Evolutionary conservation across 108 stramenopile genomes (phyloP), one percentile per base, ranked within the genome.

Genomic region (Tribonema minus): DNA sequence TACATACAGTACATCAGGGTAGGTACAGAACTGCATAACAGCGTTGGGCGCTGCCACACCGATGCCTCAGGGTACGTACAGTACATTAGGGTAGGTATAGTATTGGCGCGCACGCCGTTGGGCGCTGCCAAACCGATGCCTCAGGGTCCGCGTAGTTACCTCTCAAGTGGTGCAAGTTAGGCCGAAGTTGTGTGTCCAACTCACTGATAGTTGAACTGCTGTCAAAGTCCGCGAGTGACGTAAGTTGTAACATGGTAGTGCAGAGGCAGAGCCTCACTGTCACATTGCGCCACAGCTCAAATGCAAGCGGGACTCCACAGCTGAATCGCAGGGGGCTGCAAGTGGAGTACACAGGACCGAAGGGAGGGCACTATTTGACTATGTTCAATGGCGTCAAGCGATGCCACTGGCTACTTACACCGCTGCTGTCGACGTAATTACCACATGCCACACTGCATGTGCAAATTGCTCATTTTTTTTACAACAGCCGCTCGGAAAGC

Each of bases 91-190:
- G 26, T 7, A 30, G 46, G 15, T 54, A 20, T 12, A 15, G 46
- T 54, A 71, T 89, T 37, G 98, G 98, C n/a, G 98, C 96, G 0
- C 98, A 99, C 84, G 92, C 95, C 37, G 87, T 99, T 64, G 94
- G 95, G 9, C 87, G 92, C 2, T 95, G 93, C 87, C 95, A 97
- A 86, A 91, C 90, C 4, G 92, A 93, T 68, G 86, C 87, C 27
- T 87, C 86, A 61, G 95, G 95, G 65, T 39, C 32, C 67, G 67
- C 46, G 12, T 20, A 54, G 23, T 20, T 54, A 12, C 46, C 23
- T 12, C 23, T 20, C 23, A 20, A 12, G 23, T 54, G 15, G 23
- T 12, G 12, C 46, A 20, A 15, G 12, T 54, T 54, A 15, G 15
- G 12, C 23, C 46, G 12, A 15, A 15, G 12, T 54, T 54, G 12